phyloP scores from a whole-genome alignment of 768 basidiomycete genomes.

The Boletus reticulatus region DNA sequence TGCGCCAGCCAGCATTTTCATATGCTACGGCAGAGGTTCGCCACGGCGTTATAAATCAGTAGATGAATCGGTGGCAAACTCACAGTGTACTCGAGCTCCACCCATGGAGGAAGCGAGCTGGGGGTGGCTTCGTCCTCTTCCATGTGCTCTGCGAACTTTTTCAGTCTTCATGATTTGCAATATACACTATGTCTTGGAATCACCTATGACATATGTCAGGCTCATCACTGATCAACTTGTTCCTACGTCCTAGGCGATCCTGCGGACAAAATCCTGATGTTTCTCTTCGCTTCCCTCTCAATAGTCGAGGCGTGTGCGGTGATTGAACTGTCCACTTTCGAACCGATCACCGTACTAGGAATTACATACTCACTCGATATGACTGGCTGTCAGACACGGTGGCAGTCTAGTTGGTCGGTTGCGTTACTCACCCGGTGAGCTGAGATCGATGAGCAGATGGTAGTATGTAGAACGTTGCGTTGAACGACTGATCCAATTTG shows the following conservation, averaged over 20 bases:
- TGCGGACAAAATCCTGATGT: too few species aligned
- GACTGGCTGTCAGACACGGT: too few species aligned
- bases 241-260: not conserved
- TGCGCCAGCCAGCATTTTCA: constrained; percentile 73
- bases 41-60: too few species aligned
- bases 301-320: too few species aligned
- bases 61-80: constrained; percentile 17
- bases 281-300: too few species aligned
- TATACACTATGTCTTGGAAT: constrained; percentile 1
- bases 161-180: constrained; percentile 1
- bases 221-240: constrained; percentile 33
- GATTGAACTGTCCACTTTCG: too few species aligned
- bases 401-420: too few species aligned
- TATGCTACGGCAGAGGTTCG: constrained; percentile 54
- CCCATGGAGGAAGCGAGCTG: constrained; percentile 82
- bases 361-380: too few species aligned
- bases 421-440: too few species aligned
- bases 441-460: too few species aligned
- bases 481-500: not conserved
- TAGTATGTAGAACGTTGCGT: too few species aligned
- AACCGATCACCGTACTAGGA: too few species aligned
- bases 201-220: constrained; percentile 59
- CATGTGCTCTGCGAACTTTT: constrained; percentile 72
- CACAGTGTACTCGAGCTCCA: constrained; percentile 87
- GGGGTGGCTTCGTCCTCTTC: constrained; percentile 85